phyloP scores from a whole-genome alignment of 768 basidiomycete species.

The Mycena vulgaris region DNA sequence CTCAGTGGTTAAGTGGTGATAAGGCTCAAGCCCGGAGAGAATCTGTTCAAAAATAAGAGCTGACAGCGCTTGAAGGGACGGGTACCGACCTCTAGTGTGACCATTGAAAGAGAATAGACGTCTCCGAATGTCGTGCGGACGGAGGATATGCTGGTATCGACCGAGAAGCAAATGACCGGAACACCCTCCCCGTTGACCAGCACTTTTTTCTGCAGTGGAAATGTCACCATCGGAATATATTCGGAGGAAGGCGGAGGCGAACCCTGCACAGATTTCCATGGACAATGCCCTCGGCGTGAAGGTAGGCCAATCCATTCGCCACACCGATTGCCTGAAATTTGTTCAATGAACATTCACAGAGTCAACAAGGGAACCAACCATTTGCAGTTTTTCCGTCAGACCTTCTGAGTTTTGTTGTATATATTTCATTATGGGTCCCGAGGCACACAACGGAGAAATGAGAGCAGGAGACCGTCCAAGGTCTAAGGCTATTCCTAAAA shows the following conservation, averaged over 20 bases:
- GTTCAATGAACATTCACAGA: background rate
- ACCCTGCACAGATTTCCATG: conserved; percentile 39
- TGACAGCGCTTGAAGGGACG: background rate
- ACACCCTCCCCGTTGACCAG: conserved; percentile 6
- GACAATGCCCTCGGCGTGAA: conserved; percentile 34
- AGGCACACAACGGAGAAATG: conserved; percentile 29
- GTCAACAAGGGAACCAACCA: conserved; percentile 11
- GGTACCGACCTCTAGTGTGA: conserved; percentile 33
- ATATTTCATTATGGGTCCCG: conserved; percentile 32
- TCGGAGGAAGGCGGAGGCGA: background rate
- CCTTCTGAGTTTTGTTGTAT: conserved; percentile 5
- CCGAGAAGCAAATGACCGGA: conserved; percentile 30
- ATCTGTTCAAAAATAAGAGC: conserved; percentile 23
- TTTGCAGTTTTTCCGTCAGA: conserved; percentile 7
- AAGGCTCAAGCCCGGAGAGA: conserved; percentile 25
- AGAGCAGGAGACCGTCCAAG: conserved; percentile 34
- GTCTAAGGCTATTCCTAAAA: conserved; percentile 31
- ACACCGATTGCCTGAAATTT: conserved; percentile 27
- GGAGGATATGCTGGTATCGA: background rate
- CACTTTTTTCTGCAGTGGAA: conserved; percentile 36
- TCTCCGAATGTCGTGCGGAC: conserved; percentile 9
- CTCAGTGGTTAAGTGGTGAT: conserved; percentile 22
- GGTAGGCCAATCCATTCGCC: conserved; percentile 31
- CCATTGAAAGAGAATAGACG: conserved; percentile 35
- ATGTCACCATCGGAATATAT: background rate